Evolutionary conservation across 768 basidiomycete genomes (phyloP), one percentile per base, ranked within the genome.

Genomic region (Lentinula sp.): DNA sequence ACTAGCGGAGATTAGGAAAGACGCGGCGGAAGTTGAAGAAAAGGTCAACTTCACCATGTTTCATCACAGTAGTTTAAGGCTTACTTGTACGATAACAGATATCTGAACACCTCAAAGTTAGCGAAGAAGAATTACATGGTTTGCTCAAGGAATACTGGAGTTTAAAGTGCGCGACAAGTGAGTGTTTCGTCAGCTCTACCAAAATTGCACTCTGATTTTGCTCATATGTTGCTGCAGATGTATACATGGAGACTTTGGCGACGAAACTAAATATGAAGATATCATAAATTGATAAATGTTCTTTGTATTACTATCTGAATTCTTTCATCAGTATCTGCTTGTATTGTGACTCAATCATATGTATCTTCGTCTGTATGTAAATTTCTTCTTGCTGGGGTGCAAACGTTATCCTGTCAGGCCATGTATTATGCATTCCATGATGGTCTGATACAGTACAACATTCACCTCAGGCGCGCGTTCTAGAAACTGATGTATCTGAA

Each of bases 191-290:
- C 7, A 37, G 32, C 62, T 20, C 28, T 46, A 49, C 58, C 33
- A 59, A 51, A 7, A 23, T 41, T 42, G 15, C 37, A 51, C 12
- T 15, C 32, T 62, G 4, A 57, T 45, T 39, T 10, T 61, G 41
- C 51, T 35, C 41, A 35, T 54, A 15, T 9, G 45, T 36, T 4
- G 35, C 9, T 39, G 6, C 64, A 92, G 91, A 91, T 70, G 81
- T 91, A 1, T 93, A 91, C 67, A 92, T 93, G 91, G 91, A 91
- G 71, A 91, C 87, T 0, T 75, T 93, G 32, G 88, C 90, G 3
- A 90, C 90, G 72, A 90, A 90, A 66, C 77, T 93, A 48, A 90
- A 88, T 57, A 79, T 90, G 80, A 76, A 70, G 56, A 78, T 78
- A 20, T 20, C 46, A 48, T 48, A 16, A 43, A 43, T 18, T 10